A percentile compares a stretch with the other conserved stretches of the same genome.
These are phyloP conservation scores for Torulaspora microellipsoides DNA, from an alignment of 805 yeast genomes.

Conservation along the genomic window DNA sequence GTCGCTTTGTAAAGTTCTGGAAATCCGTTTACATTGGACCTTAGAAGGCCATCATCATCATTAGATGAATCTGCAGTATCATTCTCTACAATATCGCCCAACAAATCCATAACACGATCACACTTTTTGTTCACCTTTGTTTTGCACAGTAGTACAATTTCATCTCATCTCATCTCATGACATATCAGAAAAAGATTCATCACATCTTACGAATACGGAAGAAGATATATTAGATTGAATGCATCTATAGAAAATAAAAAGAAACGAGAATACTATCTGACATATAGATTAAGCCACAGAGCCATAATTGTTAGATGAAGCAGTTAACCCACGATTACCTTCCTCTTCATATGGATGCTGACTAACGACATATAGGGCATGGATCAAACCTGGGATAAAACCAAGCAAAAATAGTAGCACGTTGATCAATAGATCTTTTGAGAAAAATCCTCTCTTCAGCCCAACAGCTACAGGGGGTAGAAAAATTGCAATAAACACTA, in stretches of 20 bases:
- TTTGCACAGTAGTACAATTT: too few species aligned
- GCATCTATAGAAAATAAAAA: background rate
- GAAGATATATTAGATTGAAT: too few species aligned
- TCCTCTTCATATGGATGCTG: conserved; percentile 43
- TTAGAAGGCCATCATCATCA: conserved; percentile 3
- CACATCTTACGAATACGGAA: too few species aligned
- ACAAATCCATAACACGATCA: conserved; percentile 50
- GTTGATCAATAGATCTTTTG: conserved; percentile 46
- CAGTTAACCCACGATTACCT: conserved; percentile 9
- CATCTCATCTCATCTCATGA: too few species aligned
- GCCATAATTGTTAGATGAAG: conserved; percentile 13
- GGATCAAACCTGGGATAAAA: conserved; percentile 66
- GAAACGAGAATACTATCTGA: background rate
- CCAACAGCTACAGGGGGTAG: conserved; percentile 71
- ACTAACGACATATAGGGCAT: conserved; percentile 61
- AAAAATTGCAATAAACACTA: conserved; percentile 63
- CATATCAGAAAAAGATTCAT: too few species aligned
- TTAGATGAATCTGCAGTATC: conserved; percentile 36
- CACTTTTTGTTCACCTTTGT: too few species aligned
- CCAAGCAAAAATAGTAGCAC: conserved; percentile 57
- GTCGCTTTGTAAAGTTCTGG: conserved; percentile 34
- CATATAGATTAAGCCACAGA: conserved; percentile 8
- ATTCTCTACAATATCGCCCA: conserved; percentile 71
- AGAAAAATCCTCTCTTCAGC: conserved; percentile 54
- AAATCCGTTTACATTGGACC: conserved; percentile 22